phyloP scores from a whole-genome alignment of 202 grass and related monocot genomes.

The Zizania palustris region DNA sequence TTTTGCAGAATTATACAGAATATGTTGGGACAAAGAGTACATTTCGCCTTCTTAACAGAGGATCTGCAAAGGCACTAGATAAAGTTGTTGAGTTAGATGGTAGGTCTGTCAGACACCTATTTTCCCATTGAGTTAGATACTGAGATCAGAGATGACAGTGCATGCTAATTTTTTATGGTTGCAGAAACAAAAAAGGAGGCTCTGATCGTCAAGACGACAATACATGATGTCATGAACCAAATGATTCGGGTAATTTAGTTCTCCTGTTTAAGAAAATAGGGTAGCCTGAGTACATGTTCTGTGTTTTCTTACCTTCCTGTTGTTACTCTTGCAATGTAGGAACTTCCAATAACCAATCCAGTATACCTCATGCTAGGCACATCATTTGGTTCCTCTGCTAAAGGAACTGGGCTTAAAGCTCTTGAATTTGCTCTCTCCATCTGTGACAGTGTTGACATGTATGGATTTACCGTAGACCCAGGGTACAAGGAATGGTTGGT shows the following conservation, averaged over 20 bases:
- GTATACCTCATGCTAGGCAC: constrained; percentile 91
- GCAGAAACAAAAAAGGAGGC: constrained; percentile 89
- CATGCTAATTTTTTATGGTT: constrained; percentile 42
- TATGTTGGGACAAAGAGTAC: constrained; percentile 94
- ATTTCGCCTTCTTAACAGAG: constrained; percentile 97
- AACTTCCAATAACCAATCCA: constrained; percentile 82
- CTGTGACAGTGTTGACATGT: constrained; percentile 94
- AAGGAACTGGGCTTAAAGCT: constrained; percentile 94
- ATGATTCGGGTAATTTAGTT: constrained; percentile 79
- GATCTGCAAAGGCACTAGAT: constrained; percentile 95
- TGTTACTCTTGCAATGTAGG: constrained; percentile 53
- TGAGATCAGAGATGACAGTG: background rate
- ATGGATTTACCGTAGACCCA: constrained; percentile 97
- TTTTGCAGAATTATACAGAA: constrained; percentile 85
- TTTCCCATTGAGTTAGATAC: constrained; percentile 16
- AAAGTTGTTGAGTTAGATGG: constrained; percentile 98
- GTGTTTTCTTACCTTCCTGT: constrained; percentile 33
- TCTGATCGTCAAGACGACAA: constrained; percentile 90
- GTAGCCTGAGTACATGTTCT: constrained; percentile 29
- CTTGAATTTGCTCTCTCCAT: constrained; percentile 96
- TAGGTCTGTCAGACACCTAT: constrained; percentile 33
- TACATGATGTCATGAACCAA: constrained; percentile 97
- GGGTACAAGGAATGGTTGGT: constrained; percentile 98
- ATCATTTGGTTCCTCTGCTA: constrained; percentile 95
- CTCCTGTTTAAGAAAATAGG: constrained; percentile 12